Conservation (phyloP, 1,284 basidiomycete genomes). For the Sanghuangporus weigelae region DNA sequence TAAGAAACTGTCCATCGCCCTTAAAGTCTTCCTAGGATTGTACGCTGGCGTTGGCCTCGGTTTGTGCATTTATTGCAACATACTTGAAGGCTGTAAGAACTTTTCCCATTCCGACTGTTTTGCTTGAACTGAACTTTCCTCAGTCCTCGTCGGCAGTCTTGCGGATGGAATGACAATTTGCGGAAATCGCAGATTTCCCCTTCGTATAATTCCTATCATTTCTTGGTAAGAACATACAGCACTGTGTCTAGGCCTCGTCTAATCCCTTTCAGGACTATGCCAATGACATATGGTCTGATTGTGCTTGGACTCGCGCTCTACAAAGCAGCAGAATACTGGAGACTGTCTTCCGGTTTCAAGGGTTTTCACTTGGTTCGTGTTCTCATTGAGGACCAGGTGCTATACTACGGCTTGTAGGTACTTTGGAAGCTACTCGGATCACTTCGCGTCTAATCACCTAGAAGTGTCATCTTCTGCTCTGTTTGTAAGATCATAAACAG, state of each 20-base stretch:
- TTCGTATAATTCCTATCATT: background rate
- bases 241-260: background rate
- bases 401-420: conserved; percentile 3
- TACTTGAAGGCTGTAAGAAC: background rate
- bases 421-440: background rate
- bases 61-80: background rate
- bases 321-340: conserved; percentile 6
- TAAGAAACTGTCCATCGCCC: background rate
- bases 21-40: background rate
- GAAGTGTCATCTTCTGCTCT: background rate
- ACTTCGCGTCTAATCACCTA: background rate
- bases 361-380: conserved; percentile 4
- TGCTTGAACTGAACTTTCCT: background rate
- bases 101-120: background rate
- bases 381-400: conserved; percentile 1
- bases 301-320: background rate
- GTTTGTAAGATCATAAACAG: background rate
- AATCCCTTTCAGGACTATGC: background rate
- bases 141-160: background rate
- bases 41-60: no score
- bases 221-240: background rate
- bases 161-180: background rate
- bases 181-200: background rate
- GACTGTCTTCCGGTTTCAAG: background rate
- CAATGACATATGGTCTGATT: background rate